Evolutionary conservation across 2,329 filamentous ascomycete species (phyloP).

Genomic region (Arthrobotrys megalospora): DNA sequence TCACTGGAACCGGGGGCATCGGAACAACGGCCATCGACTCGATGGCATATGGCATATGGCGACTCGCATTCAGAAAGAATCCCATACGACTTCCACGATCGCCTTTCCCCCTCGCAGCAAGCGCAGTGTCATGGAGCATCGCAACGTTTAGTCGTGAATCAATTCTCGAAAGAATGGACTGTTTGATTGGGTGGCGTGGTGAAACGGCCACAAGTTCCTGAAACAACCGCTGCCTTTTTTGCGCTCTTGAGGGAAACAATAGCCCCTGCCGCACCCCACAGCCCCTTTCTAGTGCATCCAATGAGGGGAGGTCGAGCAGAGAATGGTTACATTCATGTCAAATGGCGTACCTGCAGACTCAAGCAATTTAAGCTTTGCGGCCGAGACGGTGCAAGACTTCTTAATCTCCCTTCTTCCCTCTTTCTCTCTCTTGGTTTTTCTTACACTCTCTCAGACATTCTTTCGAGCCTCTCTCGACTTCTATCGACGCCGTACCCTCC

Average conservation of each 20-base stretch:
- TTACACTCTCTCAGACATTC: constrained; percentile 30
- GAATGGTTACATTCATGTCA: constrained; percentile 28
- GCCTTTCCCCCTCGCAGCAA: constrained; percentile 31
- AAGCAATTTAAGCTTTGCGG: constrained; percentile 44
- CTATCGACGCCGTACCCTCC: constrained; percentile 17
- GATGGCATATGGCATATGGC: too few relatives aligned
- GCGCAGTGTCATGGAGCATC: constrained; percentile 26
- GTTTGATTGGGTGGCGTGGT: constrained; percentile 39
- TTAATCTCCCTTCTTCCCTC: constrained; percentile 50
- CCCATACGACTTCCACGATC: constrained; percentile 7
- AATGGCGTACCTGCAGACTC: constrained; percentile 34
- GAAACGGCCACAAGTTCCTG: constrained; percentile 43
- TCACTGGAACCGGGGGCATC: neutral
- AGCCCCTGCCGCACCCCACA: constrained; percentile 12
- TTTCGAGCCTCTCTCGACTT: constrained; percentile 30
- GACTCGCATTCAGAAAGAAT: neutral
- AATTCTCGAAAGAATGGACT: neutral
- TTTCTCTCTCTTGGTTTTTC: constrained; percentile 14
- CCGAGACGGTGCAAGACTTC: constrained; percentile 27
- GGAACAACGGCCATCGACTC: constrained; percentile 2
- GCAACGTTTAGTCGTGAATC: neutral
- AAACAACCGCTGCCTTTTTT: constrained; percentile 52
- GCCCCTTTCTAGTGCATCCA: constrained; percentile 43
- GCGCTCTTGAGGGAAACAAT: neutral
- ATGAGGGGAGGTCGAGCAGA: constrained; percentile 9